Conservation (phyloP, 768 basidiomycete genomes). For the Clitopilus passeckerianus region DNA sequence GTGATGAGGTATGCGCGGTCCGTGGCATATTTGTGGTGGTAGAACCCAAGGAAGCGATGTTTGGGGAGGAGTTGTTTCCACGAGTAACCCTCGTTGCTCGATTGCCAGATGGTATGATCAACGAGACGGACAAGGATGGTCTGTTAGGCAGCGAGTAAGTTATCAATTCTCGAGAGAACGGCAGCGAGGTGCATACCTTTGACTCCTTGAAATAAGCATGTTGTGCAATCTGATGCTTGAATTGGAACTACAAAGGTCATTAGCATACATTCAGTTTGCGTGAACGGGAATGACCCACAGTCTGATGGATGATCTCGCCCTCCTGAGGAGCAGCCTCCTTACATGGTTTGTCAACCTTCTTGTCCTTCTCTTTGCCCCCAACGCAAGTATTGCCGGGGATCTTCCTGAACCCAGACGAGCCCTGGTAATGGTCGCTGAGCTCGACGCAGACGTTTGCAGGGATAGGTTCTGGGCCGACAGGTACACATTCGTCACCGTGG, state of each 20-base stretch:
- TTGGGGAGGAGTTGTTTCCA: conserved; percentile 68
- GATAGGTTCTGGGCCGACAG: conserved; percentile 85
- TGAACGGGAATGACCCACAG: conserved; percentile 35
- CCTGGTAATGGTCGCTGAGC: conserved; percentile 61
- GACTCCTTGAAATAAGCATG: conserved; percentile 84
- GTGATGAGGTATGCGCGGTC: conserved; percentile 94
- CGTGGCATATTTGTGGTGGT: conserved; percentile 73
- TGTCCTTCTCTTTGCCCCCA: conserved; percentile 68
- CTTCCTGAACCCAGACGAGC: conserved; percentile 88
- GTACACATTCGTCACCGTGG: conserved; percentile 69
- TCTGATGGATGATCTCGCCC: conserved; percentile 74
- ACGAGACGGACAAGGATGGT: conserved; percentile 79
- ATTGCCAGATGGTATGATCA: conserved; percentile 88
- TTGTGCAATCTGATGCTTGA: conserved; percentile 61
- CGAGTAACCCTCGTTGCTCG: conserved; percentile 89
- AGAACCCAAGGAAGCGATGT: conserved; percentile 74
- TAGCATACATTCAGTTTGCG: no score
- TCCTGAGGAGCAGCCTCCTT: conserved; percentile 55
- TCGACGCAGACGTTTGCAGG: conserved; percentile 67
- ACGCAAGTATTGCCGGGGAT: conserved; percentile 92
- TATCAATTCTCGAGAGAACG: background rate
- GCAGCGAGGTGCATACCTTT: conserved; percentile 33
- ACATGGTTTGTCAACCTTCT: conserved; percentile 67
- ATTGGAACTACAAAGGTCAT: conserved; percentile 47
- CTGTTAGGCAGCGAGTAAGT: conserved; percentile 35